Evolutionary conservation across 345 rosid genomes (phyloP), one percentile per base, ranked within the genome.

Genomic region (Pistacia integerrima): DNA sequence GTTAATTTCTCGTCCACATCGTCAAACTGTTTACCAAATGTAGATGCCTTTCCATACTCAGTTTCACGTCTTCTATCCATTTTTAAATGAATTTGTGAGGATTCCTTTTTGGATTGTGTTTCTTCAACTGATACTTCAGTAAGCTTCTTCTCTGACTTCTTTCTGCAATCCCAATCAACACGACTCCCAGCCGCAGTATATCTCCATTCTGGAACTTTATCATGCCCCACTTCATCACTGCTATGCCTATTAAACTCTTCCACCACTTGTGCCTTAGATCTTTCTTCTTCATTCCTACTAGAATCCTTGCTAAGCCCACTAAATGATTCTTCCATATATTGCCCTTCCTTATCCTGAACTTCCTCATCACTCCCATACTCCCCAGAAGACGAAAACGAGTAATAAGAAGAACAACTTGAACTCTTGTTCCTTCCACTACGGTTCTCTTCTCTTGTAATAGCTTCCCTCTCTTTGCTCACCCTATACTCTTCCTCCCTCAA

Each of bases 331-430:
- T 78, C 83, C 70, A 48, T 38, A 65, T 82, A 41, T 8, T 49
- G 82, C 54, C 69, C 81, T 59, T 82, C 81, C 57, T 76, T 80
- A 7, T 83, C 87, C 63, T 74, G 84, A 57, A 56, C 87, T 76
- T 90, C 97, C 66, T 58, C 52, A 44, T 89, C 94, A 73, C 83
- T 90, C 85, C 83, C 94, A 16, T 87, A 79, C 61, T 87, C 92
- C 68, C 79, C 93, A 1, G 84, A 76, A 41, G 94, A 93, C 54
- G 85, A 88, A 79, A 92, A 69, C 0, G 99, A 91, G 86, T 91
- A 87, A 88, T 91, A 90, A 41, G 97, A 93, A 4, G 99, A 93
- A 78, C 90, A 80, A 77, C 91, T 88, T 58, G 92, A 86, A 74
- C 83, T 88, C 64, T 74, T 89, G 59, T 78, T 82, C 78, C 85